phyloP scores from a whole-genome alignment of 2,329 filamentous ascomycete genomes.

The Domatiomyces globalis region DNA sequence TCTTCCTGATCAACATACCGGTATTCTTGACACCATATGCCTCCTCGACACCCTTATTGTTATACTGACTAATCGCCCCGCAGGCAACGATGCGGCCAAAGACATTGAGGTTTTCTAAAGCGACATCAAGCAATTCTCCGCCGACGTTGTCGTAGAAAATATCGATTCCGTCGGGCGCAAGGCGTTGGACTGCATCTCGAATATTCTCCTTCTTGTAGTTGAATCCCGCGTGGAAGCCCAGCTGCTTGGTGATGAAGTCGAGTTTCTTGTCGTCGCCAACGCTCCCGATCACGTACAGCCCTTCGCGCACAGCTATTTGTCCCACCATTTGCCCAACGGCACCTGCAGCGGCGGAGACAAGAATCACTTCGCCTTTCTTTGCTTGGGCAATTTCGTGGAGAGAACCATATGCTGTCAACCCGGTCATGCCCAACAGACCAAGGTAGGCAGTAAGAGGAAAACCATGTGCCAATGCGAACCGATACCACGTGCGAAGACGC shows the following conservation, averaged over 20 bases:
- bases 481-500: too few relatives aligned
- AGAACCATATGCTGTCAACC: constrained; percentile 52
- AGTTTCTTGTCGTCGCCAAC: constrained; percentile 61
- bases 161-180: constrained; percentile 58
- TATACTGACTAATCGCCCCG: constrained; percentile 55
- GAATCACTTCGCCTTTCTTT: constrained; percentile 57
- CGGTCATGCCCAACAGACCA: constrained; percentile 56
- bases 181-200: constrained; percentile 44
- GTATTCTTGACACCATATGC: constrained; percentile 49
- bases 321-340: constrained; percentile 63
- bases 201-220: constrained; percentile 66
- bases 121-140: constrained; percentile 51
- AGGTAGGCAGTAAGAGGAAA: constrained; percentile 52
- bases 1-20: constrained; percentile 45
- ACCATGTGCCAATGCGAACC: constrained; percentile 4
- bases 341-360: constrained; percentile 57
- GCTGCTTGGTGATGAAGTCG: constrained; percentile 49
- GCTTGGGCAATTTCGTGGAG: constrained; percentile 55
- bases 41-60: constrained; percentile 32
- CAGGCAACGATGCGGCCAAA: constrained; percentile 42
- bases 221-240: constrained; percentile 52
- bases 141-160: constrained; percentile 63
- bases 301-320: constrained; percentile 59
- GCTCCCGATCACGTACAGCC: constrained; percentile 52
- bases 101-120: constrained; percentile 43